These are phyloP conservation scores for Luzula sylvatica DNA, from an alignment of 176 grass and related monocot species.

Conservation along the genomic window DNA sequence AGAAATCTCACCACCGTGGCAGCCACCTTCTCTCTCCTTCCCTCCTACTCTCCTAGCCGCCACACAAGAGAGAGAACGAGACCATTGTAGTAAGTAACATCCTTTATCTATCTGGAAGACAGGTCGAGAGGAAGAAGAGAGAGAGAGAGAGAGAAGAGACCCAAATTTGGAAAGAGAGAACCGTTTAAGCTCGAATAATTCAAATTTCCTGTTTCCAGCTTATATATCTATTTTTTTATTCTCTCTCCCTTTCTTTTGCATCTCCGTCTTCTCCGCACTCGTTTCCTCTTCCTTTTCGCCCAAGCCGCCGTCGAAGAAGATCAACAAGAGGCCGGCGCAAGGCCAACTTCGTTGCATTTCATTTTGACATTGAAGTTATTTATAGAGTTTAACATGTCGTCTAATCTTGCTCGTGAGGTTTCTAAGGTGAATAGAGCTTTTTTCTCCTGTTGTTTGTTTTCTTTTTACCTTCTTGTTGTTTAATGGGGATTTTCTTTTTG, in stretches of 20 bases:
- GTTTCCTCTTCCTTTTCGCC: background rate
- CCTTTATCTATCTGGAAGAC: slow-evolving; percentile 18
- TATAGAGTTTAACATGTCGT: slow-evolving; percentile 27
- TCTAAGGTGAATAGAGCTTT: slow-evolving; percentile 39
- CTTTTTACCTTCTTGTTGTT: background rate
- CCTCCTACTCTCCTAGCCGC: background rate
- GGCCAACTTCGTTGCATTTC: background rate
- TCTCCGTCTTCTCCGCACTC: slow-evolving; percentile 5
- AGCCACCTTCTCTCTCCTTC: background rate
- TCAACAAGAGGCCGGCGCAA: background rate
- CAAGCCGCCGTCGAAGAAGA: background rate
- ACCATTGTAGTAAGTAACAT: slow-evolving; percentile 5
- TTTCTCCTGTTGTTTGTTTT: background rate
- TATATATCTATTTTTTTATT: background rate
- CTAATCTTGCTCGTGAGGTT: slow-evolving; percentile 55
- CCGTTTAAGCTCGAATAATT: background rate
- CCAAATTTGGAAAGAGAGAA: background rate
- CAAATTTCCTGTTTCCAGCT: slow-evolving; percentile 16
- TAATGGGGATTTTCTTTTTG: background rate
- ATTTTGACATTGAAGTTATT: background rate
- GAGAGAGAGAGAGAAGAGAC: background rate
- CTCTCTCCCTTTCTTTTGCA: background rate
- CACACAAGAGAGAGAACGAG: background rate
- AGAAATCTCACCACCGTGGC: background rate
- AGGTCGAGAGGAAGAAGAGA: slow-evolving; percentile 20